phyloP scores from a whole-genome alignment of 2,329 filamentous ascomycete genomes.

The Talaromyces funiculosus region DNA sequence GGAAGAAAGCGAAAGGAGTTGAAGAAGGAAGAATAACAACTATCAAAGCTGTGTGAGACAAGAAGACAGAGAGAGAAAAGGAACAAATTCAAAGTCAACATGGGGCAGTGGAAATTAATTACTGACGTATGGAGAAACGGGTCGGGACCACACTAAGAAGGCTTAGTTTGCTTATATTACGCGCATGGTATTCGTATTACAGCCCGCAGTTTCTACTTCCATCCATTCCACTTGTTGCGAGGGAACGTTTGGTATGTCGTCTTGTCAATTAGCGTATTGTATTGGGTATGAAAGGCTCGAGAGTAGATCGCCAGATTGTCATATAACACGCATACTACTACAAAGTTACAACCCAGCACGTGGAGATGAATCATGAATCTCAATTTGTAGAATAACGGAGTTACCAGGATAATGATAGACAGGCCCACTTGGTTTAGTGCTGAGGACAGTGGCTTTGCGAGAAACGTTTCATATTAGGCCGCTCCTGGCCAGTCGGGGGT shows the following conservation, averaged over 20 bases:
- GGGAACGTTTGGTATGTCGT: neutral
- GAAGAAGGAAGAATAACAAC: neutral
- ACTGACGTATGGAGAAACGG: neutral
- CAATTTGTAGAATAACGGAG: neutral
- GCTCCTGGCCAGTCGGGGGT: neutral
- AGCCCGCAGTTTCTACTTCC: neutral
- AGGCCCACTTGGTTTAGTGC: neutral
- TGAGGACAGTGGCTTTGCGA: neutral
- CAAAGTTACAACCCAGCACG: neutral
- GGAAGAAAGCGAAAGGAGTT: neutral
- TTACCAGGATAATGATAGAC: neutral
- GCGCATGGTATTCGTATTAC: neutral
- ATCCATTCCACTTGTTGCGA: neutral
- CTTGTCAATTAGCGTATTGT: neutral
- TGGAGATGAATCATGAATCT: neutral
- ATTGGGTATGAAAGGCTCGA: neutral
- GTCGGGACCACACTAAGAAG: neutral
- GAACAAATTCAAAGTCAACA: neutral
- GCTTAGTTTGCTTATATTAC: neutral
- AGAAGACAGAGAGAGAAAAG: neutral
- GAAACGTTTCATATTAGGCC: neutral
- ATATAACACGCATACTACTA: no score
- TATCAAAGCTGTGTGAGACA: neutral
- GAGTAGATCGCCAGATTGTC: neutral
- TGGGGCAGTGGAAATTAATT: neutral